Percentiles rank a stretch among this genome's conserved stretches.
These are phyloP conservation scores for Gracilaria vermiculophylla DNA, from an alignment of 23 red algal genomes.

Conservation along the genomic window DNA sequence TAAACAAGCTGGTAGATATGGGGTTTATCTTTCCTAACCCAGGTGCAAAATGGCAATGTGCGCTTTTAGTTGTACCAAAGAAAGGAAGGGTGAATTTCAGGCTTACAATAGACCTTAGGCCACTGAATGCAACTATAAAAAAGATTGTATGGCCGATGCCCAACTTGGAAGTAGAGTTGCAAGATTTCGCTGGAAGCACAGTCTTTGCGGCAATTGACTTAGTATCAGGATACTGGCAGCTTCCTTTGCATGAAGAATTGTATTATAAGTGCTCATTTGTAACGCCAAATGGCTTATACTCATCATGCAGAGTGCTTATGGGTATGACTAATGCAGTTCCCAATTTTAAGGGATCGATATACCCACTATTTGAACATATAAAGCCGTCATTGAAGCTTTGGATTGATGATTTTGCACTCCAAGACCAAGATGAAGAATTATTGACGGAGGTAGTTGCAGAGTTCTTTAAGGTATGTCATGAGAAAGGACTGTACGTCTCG, in stretches of 20 bases:
- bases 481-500: background rate
- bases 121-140: too few species aligned
- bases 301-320: background rate
- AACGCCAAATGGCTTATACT: background rate
- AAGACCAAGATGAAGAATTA: background rate
- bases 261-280: constrained; percentile 9
- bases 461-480: background rate
- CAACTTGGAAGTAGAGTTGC: constrained; percentile 26
- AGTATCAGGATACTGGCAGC: constrained; percentile 23
- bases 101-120: too few species aligned
- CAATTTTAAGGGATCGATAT: constrained; percentile 1
- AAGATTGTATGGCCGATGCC: constrained; percentile 63
- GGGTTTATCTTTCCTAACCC: too few species aligned
- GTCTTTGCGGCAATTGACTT: constrained; percentile 41
- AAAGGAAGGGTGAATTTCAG: too few species aligned
- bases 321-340: constrained; percentile 21
- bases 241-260: constrained; percentile 18
- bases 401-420: constrained; percentile 47
- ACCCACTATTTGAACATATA: background rate
- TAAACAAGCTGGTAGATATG: too few species aligned
- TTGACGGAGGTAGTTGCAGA: background rate
- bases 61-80: too few species aligned
- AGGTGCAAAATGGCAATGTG: too few species aligned
- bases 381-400: constrained; percentile 6
- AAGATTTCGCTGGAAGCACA: constrained; percentile 17